Evolutionary conservation across 202 grass and related monocot species (phyloP).

Genomic region (Hordeum pubiflorum): DNA sequence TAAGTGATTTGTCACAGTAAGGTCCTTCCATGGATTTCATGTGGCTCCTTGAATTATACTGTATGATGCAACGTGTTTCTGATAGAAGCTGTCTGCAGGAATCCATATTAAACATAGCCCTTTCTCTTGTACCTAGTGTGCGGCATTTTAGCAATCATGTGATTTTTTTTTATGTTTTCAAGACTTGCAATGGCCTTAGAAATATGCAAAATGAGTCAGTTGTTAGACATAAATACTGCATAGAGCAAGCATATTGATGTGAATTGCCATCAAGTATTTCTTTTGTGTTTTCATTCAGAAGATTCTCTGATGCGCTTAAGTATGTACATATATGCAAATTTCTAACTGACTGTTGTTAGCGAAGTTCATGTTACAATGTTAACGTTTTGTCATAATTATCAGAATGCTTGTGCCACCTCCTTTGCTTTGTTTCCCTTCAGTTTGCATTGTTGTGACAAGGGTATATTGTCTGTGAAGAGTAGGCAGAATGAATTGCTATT

Average conservation of each 20-base stretch:
- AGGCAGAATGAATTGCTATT: background rate
- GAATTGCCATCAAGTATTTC: background rate
- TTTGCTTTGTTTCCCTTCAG: background rate
- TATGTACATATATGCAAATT: background rate
- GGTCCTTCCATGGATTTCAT: background rate
- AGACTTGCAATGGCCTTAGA: too few relatives aligned
- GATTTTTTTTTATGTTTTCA: too few relatives aligned
- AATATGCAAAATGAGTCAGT: too few relatives aligned
- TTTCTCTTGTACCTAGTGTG: background rate
- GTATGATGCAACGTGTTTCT: background rate
- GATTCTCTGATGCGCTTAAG: background rate
- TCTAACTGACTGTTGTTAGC: background rate
- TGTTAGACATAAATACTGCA: too few relatives aligned
- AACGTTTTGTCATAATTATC: background rate
- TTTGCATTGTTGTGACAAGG: background rate
- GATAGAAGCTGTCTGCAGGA: background rate
- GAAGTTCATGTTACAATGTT: background rate
- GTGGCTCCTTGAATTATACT: background rate
- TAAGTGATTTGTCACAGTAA: background rate
- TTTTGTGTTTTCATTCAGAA: background rate
- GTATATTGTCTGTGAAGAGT: background rate
- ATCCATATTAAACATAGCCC: background rate
- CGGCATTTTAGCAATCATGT: too few relatives aligned
- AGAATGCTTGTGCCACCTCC: background rate
- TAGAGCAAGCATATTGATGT: too few relatives aligned